Percentiles rank a stretch among this genome's conserved stretches.
Conservation (phyloP, 441 rosid genomes). For the Kokia cookei region DNA sequence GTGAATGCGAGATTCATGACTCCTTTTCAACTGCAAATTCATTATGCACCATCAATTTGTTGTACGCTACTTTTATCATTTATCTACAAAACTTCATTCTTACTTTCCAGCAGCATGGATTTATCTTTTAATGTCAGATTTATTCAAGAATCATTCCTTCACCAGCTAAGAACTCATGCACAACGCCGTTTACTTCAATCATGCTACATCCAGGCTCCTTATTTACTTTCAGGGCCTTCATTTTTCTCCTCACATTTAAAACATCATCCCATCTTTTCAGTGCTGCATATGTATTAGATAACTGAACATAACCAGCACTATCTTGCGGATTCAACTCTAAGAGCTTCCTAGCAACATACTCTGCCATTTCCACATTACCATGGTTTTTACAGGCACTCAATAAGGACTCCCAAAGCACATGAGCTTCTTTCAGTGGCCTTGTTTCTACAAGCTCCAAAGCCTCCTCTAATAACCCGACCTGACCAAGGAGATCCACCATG, state of each 20-base stretch:
- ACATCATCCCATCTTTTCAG: conserved; percentile 34
- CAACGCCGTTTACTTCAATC: conserved; percentile 35
- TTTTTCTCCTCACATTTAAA: conserved; percentile 24
- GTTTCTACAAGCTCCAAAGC: conserved; percentile 34
- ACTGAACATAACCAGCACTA: conserved; percentile 29
- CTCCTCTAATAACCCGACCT: conserved; percentile 32
- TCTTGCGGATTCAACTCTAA: conserved; percentile 25
- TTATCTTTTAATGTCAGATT: background rate
- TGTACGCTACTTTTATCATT: background rate
- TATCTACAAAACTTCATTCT: background rate
- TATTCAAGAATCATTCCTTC: conserved; percentile 31
- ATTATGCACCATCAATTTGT: background rate
- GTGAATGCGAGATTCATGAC: too few relatives aligned
- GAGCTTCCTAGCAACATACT: conserved; percentile 23
- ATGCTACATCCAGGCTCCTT: conserved; percentile 39
- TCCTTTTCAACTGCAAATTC: background rate
- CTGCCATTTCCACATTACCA: conserved; percentile 33
- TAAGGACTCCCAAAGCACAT: conserved; percentile 24
- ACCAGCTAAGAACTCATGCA: conserved; percentile 40
- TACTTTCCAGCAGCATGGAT: background rate
- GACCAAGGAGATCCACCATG: conserved; percentile 49
- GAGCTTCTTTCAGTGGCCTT: conserved; percentile 25
- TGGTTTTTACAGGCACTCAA: conserved; percentile 35
- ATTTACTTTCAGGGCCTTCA: conserved; percentile 27
- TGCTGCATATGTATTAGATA: conserved; percentile 37